Base-by-base conservation (phyloP, 2,329 filamentous ascomycete species). In the Calonectria crousiana region DNA sequence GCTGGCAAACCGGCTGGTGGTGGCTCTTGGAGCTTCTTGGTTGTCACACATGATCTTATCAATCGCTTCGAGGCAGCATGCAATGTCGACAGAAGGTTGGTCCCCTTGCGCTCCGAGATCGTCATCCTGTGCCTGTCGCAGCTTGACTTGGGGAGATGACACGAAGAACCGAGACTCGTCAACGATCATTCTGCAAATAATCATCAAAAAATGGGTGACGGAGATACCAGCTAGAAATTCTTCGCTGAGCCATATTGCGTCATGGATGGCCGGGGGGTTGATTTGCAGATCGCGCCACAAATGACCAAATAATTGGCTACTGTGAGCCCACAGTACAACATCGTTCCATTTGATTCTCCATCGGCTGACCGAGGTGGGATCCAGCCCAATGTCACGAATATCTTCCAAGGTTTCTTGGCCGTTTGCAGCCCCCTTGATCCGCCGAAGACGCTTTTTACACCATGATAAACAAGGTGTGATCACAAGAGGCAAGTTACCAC, bases 161-260 rank as follows among this genome's bases (percentile, higher is more conserved):
- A 58, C 13, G 14, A 58, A 58, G 11, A 36, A 69, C 3, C 67
- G 56, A 14, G 53, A 60, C 23, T 62, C 36, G 10, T 52, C 44
- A 10, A 51, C 28, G 11, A 69, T 69, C 30, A 69, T 51, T 51
- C 44, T 64, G 18, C 67, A 69, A 23, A 69, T 49, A 18, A 69
- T 62, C 67, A 69, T 69, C 30, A 69, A 36, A 26, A 69, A 69
- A 18, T 69, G 53, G 1, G 67, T 69, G 13, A 44, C 30, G 23
- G 53, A 52, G 23, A 62, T 64, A 8, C 32, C 53, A 23, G 53
- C 28, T 3, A 69, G 53, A 18, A 32, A 18, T 14, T 49, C 67
- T n/a, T 69, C 53, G 10, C 64, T 49, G 11, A 69, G 53, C 53
- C 67, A 62, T n/a, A 13, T n/a, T 3, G n/a, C 10, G 6, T 52